Conservation (phyloP, 2,329 filamentous ascomycete species). For the Gnomoniopsis sp. region DNA sequence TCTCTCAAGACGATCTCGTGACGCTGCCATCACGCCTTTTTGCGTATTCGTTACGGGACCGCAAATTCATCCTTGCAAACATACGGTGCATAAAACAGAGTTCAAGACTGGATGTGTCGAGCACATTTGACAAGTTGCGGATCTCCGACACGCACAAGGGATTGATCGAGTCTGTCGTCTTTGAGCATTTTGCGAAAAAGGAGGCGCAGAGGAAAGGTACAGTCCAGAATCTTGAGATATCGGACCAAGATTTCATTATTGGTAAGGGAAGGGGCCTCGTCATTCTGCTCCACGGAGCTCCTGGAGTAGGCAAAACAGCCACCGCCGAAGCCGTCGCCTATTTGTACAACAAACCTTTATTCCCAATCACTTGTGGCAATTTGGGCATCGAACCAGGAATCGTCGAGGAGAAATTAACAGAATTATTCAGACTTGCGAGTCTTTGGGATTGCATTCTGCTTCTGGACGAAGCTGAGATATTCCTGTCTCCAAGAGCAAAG, state of each 20-base stretch:
- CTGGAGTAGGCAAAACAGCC: conserved; percentile 37
- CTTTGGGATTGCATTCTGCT: conserved; percentile 39
- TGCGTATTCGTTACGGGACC: not conserved
- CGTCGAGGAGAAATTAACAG: conserved; percentile 26
- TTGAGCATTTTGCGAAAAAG: not conserved
- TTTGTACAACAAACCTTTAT: conserved; percentile 28
- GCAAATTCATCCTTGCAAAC: not conserved
- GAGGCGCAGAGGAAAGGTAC: not conserved
- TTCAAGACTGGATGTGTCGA: not conserved
- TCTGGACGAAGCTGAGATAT: conserved; percentile 40
- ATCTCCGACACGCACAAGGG: not conserved
- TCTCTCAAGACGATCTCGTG: not conserved
- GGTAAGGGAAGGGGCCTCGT: conserved; percentile 34
- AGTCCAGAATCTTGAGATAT: not conserved
- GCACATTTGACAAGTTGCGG: not conserved
- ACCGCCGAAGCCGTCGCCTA: conserved; percentile 36
- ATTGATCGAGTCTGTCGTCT: not conserved
- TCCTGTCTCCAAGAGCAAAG: conserved; percentile 28
- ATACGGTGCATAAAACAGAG: not conserved
- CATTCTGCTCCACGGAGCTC: too few relatives aligned
- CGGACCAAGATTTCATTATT: conserved; percentile 15
- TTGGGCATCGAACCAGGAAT: conserved; percentile 25
- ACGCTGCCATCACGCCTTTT: not conserved
- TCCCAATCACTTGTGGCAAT: conserved; percentile 26
- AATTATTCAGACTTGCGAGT: conserved; percentile 26